These are phyloP conservation scores for Leccinum sublutescens DNA, from an alignment of 768 basidiomycete species.

Conservation along the genomic window DNA sequence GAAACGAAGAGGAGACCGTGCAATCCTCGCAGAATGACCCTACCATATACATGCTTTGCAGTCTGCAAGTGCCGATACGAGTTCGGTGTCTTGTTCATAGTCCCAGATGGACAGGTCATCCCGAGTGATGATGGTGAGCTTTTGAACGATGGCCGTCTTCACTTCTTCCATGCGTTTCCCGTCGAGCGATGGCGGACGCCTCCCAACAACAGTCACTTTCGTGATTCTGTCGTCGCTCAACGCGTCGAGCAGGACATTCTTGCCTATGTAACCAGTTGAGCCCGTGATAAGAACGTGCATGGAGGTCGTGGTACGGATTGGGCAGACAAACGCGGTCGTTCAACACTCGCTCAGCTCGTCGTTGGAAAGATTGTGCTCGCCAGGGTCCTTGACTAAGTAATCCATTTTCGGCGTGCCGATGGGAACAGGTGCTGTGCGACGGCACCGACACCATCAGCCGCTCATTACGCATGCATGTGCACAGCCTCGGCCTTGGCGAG, in stretches of 20 bases:
- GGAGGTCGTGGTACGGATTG: not conserved
- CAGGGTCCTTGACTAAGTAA: not conserved
- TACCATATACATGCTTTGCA: constrained; percentile 29
- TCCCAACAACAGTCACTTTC: constrained; percentile 26
- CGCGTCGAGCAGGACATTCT: constrained; percentile 17
- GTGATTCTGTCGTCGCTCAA: constrained; percentile 22
- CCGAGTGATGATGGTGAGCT: constrained; percentile 23
- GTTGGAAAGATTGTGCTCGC: not conserved
- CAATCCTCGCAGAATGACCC: not conserved
- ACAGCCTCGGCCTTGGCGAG: not conserved
- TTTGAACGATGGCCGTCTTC: constrained; percentile 18
- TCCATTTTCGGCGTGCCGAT: not conserved
- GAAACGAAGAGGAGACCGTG: not conserved
- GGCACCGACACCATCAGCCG: not conserved
- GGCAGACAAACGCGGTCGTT: not conserved
- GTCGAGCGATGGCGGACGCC: constrained; percentile 23
- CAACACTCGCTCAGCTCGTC: not conserved
- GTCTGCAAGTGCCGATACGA: constrained; percentile 21
- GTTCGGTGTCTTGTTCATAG: constrained; percentile 23
- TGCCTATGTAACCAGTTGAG: constrained; percentile 27
- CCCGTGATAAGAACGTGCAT: constrained; percentile 30
- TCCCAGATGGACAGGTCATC: constrained; percentile 28
- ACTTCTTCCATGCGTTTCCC: constrained; percentile 14
- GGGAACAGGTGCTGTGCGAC: not conserved
- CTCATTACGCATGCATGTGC: not conserved